Evolutionary conservation across 306 rosid species (phyloP).

Genomic region (Prunus mongolica): DNA sequence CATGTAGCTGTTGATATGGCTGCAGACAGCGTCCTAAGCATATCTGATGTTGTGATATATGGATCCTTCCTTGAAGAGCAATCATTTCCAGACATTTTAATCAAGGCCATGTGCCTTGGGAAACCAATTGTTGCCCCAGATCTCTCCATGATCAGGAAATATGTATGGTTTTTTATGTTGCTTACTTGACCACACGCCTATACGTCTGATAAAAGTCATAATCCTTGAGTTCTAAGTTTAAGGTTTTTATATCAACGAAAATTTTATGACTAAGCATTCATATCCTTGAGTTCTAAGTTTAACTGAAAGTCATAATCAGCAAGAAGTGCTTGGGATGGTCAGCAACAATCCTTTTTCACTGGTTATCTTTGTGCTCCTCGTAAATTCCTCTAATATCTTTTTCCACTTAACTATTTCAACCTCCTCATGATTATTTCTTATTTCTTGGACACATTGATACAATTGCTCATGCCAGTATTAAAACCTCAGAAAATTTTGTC

Average conservation of each 20-base stretch:
- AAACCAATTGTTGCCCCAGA: conserved; percentile 89
- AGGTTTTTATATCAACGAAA: neutral
- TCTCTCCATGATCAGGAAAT: conserved; percentile 70
- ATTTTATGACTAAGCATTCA: neutral
- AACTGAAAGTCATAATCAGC: neutral
- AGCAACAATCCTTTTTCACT: neutral
- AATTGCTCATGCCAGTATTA: neutral
- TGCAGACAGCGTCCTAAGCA: conserved; percentile 49
- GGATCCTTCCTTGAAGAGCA: conserved; percentile 85
- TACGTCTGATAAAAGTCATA: neutral
- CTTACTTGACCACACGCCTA: neutral
- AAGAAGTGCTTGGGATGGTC: neutral
- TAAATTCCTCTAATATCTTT: neutral
- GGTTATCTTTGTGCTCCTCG: neutral
- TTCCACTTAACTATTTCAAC: neutral
- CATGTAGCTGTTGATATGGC: conserved; percentile 61
- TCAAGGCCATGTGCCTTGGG: conserved; percentile 87
- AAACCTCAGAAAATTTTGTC: neutral
- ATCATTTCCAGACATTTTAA: conserved; percentile 76
- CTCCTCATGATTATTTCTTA: neutral
- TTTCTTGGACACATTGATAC: neutral
- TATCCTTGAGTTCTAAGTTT: neutral
- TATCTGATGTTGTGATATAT: conserved; percentile 72
- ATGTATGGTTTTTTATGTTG: conserved; percentile 41
- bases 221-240: no score